phyloP scores from a whole-genome alignment of 192 early-diverging fungal species.

The Phycomyces nitens region DNA sequence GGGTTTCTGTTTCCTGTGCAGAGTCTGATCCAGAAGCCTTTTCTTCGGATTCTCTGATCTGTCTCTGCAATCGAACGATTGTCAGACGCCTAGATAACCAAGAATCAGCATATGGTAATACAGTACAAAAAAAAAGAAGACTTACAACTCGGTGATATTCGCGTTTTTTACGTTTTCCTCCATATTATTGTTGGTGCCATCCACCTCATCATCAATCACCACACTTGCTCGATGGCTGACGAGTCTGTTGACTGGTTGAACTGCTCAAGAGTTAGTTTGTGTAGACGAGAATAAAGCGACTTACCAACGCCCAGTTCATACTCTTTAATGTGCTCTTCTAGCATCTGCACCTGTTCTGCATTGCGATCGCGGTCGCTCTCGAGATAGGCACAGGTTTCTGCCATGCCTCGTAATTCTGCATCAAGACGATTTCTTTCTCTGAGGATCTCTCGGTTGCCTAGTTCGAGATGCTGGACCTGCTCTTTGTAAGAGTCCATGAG shows the following conservation, averaged over 20 bases:
- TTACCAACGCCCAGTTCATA: slow-evolving; percentile 63
- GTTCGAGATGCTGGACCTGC: slow-evolving; percentile 70
- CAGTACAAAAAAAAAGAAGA: not conserved
- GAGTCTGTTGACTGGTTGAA: slow-evolving; percentile 7
- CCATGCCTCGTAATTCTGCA: slow-evolving; percentile 61
- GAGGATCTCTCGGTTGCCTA: slow-evolving; percentile 58
- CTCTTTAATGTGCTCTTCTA: slow-evolving; percentile 83
- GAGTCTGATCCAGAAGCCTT: slow-evolving; percentile 2
- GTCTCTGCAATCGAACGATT: slow-evolving; percentile 26
- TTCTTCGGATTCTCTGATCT: slow-evolving; percentile 32
- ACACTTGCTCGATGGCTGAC: slow-evolving; percentile 28
- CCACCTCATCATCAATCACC: slow-evolving; percentile 14
- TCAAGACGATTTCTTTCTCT: slow-evolving; percentile 67
- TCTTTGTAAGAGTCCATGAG: slow-evolving; percentile 86
- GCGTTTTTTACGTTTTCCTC: slow-evolving; percentile 32
- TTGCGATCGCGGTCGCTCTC: slow-evolving; percentile 63
- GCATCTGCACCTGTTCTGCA: slow-evolving; percentile 68
- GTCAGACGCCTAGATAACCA: slow-evolving; percentile 21
- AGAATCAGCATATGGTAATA: not conserved
- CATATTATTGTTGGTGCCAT: slow-evolving; percentile 11
- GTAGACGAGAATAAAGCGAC: not conserved
- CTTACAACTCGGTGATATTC: slow-evolving; percentile 35
- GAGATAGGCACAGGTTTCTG: slow-evolving; percentile 57
- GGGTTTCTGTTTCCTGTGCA: slow-evolving; percentile 8
- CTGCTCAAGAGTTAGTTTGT: no score